Conservation (phyloP, 306 rosid genomes). For the Astragalus glycyphyllos region DNA sequence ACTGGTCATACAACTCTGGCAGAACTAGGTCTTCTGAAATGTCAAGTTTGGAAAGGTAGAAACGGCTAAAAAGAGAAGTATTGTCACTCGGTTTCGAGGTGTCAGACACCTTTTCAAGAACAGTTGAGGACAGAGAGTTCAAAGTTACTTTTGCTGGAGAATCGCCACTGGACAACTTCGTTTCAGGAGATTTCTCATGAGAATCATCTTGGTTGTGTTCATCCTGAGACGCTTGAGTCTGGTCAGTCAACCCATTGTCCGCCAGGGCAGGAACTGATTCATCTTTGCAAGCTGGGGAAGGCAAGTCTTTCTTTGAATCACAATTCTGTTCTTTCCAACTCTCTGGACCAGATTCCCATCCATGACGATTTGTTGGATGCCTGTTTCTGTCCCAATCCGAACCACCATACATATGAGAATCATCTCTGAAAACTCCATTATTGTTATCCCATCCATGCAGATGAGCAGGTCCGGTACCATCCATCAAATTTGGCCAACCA, state of each 20-base stretch:
- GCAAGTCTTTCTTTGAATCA: slow-evolving; percentile 74
- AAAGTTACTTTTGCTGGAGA: slow-evolving; percentile 64
- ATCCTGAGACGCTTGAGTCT: slow-evolving; percentile 59
- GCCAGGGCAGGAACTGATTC: slow-evolving; percentile 53
- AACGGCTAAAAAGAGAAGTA: slow-evolving; percentile 58
- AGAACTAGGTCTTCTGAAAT: slow-evolving; percentile 70
- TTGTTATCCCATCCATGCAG: slow-evolving; percentile 92
- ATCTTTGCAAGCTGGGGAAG: slow-evolving; percentile 74
- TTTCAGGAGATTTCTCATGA: slow-evolving; percentile 62
- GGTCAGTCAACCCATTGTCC: slow-evolving; percentile 62
- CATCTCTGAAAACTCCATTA: slow-evolving; percentile 84
- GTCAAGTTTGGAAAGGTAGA: slow-evolving; percentile 91
- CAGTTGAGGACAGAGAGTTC: slow-evolving; percentile 46
- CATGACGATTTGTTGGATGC: slow-evolving; percentile 73
- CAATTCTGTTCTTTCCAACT: slow-evolving; percentile 83
- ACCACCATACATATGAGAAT: slow-evolving; percentile 74
- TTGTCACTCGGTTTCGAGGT: slow-evolving; percentile 49
- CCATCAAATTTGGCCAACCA: slow-evolving; percentile 94
- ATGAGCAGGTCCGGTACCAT: slow-evolving; percentile 90
- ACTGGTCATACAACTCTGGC: slow-evolving; percentile 76
- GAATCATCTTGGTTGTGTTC: slow-evolving; percentile 56
- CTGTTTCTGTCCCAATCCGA: slow-evolving; percentile 94
- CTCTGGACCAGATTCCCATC: slow-evolving; percentile 90
- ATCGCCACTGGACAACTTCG: slow-evolving; percentile 51
- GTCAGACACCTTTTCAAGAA: slow-evolving; percentile 55